Evolutionary conservation across 495 filamentous ascomycete genomes (phyloP).

Genomic region (Friedmanniomyces endolithicus): DNA sequence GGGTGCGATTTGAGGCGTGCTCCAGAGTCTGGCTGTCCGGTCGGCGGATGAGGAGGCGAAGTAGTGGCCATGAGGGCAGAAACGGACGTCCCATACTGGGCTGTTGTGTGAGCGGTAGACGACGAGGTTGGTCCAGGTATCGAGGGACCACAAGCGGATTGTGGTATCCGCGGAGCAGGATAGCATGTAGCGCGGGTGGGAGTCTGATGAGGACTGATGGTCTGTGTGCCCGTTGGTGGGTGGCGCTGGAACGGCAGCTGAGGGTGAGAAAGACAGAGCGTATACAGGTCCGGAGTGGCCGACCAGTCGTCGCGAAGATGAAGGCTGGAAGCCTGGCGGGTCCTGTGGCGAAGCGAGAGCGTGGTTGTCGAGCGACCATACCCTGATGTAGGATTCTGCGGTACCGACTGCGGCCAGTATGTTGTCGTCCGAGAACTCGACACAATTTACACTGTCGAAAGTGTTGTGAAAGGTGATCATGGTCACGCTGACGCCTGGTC

Average conservation of each 20-base stretch:
- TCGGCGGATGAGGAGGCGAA: constrained; percentile 80
- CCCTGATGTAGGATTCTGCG: constrained; percentile 83
- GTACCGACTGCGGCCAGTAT: constrained; percentile 75
- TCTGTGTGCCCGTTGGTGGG: constrained; percentile 45
- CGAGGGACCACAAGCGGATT: constrained; percentile 83
- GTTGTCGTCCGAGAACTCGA: constrained; percentile 88
- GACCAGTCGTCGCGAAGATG: constrained; percentile 68
- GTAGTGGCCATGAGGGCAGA: constrained; percentile 92
- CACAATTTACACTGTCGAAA: constrained; percentile 75
- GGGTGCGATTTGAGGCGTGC: constrained; percentile 80
- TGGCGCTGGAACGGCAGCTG: constrained; percentile 40
- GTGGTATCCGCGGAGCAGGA: constrained; percentile 80
- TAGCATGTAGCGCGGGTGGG: constrained; percentile 48
- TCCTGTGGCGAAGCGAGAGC: constrained; percentile 37
- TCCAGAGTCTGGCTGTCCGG: constrained; percentile 80
- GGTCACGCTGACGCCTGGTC: constrained; percentile 68
- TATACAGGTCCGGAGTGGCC: constrained; percentile 87
- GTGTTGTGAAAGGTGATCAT: constrained; percentile 99
- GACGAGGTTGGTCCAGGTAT: constrained; percentile 77
- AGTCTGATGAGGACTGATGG: constrained; percentile 23
- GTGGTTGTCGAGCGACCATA: constrained; percentile 79
- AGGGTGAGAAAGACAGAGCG: constrained; percentile 77
- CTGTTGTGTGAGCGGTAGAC: constrained; percentile 85
- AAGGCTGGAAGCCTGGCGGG: constrained; percentile 39
- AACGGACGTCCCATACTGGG: constrained; percentile 75